phyloP scores from a whole-genome alignment of 345 rosid genomes.

The Aegle marmelos region DNA sequence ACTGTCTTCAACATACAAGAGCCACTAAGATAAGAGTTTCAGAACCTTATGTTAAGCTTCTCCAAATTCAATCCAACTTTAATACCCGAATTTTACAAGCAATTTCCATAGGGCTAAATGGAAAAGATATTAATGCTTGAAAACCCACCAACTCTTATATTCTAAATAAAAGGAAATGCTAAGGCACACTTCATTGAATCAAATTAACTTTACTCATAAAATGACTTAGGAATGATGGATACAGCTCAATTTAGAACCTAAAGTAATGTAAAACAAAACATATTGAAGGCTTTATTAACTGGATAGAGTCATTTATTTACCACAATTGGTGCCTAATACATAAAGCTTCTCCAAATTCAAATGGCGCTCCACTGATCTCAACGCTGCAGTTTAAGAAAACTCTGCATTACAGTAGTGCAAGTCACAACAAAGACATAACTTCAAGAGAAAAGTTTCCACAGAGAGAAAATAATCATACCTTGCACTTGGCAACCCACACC shows the following conservation, averaged over 20 bases:
- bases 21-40: background rate
- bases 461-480: slow-evolving; percentile 41
- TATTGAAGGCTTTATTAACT: background rate
- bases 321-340: slow-evolving; percentile 95
- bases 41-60: background rate
- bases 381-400: slow-evolving; percentile 90
- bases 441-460: slow-evolving; percentile 6
- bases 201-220: background rate
- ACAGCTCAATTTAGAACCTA: background rate
- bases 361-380: slow-evolving; percentile 88
- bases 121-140: background rate
- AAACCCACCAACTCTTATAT: background rate
- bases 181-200: background rate
- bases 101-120: background rate
- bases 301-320: slow-evolving; percentile 35
- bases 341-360: slow-evolving; percentile 89
- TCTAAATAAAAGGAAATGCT: background rate
- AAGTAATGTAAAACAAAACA: background rate
- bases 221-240: background rate
- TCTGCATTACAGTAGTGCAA: slow-evolving; percentile 83
- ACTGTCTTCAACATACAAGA: background rate
- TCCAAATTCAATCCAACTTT: background rate
- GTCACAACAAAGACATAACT: slow-evolving; percentile 43
- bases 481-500: slow-evolving; percentile 99
- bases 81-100: background rate